A percentile compares a stretch with the other conserved stretches of the same genome.
These are phyloP conservation scores for Zasmidium angulare DNA, from an alignment of 2,329 filamentous ascomycete genomes.

Conservation along the genomic window DNA sequence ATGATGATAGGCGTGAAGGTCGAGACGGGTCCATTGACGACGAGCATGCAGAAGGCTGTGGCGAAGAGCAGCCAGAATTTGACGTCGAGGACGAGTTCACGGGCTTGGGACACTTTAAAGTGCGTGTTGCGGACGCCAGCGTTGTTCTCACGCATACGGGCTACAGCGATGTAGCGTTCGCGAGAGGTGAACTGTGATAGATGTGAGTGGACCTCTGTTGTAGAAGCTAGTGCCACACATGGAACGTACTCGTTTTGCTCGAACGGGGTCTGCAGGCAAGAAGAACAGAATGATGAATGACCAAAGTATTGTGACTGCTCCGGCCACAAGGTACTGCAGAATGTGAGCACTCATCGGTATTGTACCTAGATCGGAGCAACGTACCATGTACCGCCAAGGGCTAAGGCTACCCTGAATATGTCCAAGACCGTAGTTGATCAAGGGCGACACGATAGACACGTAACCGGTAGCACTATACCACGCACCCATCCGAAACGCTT, in stretches of 20 bases:
- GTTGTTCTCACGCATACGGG: slow-evolving; percentile 31
- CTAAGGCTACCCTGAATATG: slow-evolving; percentile 41
- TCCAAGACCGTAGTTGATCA: slow-evolving; percentile 52
- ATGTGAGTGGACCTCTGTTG: no score
- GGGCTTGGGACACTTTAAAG: slow-evolving; percentile 46
- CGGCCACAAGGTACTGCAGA: slow-evolving; percentile 39
- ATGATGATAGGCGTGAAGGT: slow-evolving; percentile 50
- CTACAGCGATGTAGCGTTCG: slow-evolving; percentile 31
- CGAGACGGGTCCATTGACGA: slow-evolving; percentile 47
- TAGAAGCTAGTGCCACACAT: no score
- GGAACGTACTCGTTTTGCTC: slow-evolving; percentile 1
- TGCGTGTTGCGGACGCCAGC: slow-evolving; percentile 42
- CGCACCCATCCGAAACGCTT: slow-evolving; percentile 29
- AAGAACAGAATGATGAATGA: slow-evolving; percentile 40
- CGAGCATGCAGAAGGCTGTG: slow-evolving; percentile 42
- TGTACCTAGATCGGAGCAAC: background rate
- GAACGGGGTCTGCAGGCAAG: slow-evolving; percentile 41
- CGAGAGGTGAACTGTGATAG: slow-evolving; percentile 21
- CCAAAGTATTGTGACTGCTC: slow-evolving; percentile 44
- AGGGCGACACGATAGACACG: slow-evolving; percentile 46
- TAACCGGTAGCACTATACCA: slow-evolving; percentile 45
- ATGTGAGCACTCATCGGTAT: slow-evolving; percentile 3
- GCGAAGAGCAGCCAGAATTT: slow-evolving; percentile 45
- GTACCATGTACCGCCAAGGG: slow-evolving; percentile 36
- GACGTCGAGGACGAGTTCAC: slow-evolving; percentile 35